Conservation (phyloP, 164 flowering plant species). For the Euptelea pleiosperma region DNA sequence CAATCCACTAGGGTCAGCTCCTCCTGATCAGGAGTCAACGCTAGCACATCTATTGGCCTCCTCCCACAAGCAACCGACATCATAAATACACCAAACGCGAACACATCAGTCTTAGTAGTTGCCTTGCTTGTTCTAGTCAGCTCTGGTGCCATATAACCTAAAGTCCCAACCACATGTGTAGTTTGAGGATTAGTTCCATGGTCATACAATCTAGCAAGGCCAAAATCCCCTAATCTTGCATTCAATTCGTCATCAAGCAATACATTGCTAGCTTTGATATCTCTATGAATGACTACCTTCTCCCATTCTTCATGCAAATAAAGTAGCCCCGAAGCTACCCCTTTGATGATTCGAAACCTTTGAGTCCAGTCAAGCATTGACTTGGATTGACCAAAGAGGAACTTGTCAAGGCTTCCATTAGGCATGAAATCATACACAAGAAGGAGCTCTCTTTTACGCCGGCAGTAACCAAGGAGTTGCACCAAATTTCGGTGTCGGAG, state of each 20-base stretch:
- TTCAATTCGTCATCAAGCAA: conserved; percentile 55
- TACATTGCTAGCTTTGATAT: conserved; percentile 20
- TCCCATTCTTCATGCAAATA: conserved; percentile 75
- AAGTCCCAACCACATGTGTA: conserved; percentile 53
- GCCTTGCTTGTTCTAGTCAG: conserved; percentile 47
- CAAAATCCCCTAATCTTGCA: conserved; percentile 30
- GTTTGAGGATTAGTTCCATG: conserved; percentile 54
- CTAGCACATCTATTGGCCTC: conserved; percentile 47
- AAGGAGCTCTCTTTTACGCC: conserved; percentile 47
- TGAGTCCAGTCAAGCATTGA: conserved; percentile 52
- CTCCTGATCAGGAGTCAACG: conserved; percentile 35
- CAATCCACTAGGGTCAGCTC: conserved; percentile 53
- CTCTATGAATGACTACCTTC: conserved; percentile 63
- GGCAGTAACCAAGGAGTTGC: conserved; percentile 68
- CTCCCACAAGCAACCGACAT: conserved; percentile 53
- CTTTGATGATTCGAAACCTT: conserved; percentile 60
- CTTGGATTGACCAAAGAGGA: conserved; percentile 41
- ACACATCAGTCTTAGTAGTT: conserved; percentile 45
- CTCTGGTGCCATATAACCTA: conserved; percentile 68
- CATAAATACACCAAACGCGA: conserved; percentile 51
- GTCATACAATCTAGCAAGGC: conserved; percentile 49
- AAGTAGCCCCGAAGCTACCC: conserved; percentile 57
- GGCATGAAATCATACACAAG: conserved; percentile 76
- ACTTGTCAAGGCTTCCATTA: conserved; percentile 76
- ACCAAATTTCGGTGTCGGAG: conserved; percentile 73